Conservation (phyloP, 371 early-diverging fungal genomes). For the Mucor irregularis region DNA sequence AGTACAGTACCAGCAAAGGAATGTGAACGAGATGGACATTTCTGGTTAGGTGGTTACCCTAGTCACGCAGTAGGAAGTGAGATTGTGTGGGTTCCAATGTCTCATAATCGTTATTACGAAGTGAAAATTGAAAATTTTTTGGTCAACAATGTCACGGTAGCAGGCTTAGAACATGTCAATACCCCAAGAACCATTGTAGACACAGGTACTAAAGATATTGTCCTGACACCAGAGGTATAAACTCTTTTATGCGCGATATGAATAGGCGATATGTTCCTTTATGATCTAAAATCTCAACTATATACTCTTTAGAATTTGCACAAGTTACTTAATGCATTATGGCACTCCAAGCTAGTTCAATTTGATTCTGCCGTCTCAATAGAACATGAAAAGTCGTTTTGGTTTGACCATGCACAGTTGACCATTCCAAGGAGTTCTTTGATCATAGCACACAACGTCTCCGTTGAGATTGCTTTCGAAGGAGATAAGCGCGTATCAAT, state of each 20-base stretch:
- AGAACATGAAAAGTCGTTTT: conserved; percentile 10
- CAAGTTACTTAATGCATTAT: conserved; percentile 10
- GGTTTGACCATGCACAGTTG: conserved; percentile 5
- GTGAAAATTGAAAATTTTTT: conserved; percentile 3
- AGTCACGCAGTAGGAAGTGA: conserved; percentile 13
- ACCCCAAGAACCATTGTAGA: conserved; percentile 11
- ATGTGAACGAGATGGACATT: conserved; percentile 5
- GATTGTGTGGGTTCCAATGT: conserved; percentile 8
- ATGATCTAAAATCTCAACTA: too few species aligned
- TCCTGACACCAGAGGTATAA: conserved; percentile 1
- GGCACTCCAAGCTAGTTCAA: conserved; percentile 9
- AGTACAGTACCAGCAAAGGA: background rate
- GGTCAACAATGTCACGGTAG: conserved; percentile 1
- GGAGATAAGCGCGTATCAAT: conserved; percentile 1
- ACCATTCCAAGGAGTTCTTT: conserved; percentile 1
- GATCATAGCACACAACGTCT: conserved; percentile 3
- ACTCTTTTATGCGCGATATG: background rate
- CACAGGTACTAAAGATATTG: conserved; percentile 10
- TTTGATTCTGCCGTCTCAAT: conserved; percentile 9
- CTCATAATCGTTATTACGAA: conserved; percentile 8
- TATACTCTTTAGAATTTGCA: conserved; percentile 11
- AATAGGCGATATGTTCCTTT: background rate
- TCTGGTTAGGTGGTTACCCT: conserved; percentile 13
- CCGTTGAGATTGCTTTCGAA: conserved; percentile 7
- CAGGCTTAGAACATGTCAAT: conserved; percentile 6